Evolutionary conservation across 148 eudicot genomes (phyloP), one percentile per base, ranked within the genome.

Genomic region (Nepenthes gracilis): DNA sequence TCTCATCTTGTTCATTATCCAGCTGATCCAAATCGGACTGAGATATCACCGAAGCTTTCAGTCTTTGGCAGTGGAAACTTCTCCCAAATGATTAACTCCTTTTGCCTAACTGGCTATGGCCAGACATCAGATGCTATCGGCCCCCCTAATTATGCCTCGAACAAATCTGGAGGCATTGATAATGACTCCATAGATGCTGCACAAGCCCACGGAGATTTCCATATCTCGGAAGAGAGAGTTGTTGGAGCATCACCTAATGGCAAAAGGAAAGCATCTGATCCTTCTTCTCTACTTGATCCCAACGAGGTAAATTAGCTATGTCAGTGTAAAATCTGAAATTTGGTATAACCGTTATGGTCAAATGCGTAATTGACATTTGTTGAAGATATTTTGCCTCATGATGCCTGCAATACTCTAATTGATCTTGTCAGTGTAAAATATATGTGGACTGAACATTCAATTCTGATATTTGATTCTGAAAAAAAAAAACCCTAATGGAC

Each of bases 61-160:
- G 62, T 77, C 72, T 81, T 77, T 59, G 92, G 90, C 57, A 78
- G 77, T 74, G 87, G 80, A 40, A 83, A 71, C 69, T 85, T 77
- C 67, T 72, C 88, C 33, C 90, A 83, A 59, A 75, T 90, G 76
- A 79, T 76, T 58, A 72, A 61, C 66, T 75, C 83, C 43, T 86
- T 78, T 75, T 83, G 78, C 15, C 37, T 76, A 53, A 60, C 75
- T 47, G 90, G 76, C n/a, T 67, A 61, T 71, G 72, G 64, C 45
- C 86, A 72, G 47, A 72, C 58, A 32, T 61, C 78, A 33, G 64
- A 53, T 36, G 69, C 65, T 43, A 8, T 40, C 45, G 4, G 45
- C 45, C 69, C 74, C 45, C 69, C 61, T 55, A 71, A 48, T 64
- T 62, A 64, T 64, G 43, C 62, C n/a, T 35, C 54, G 9, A 68